Evolutionary conservation across 768 basidiomycete species (phyloP).

Genomic region (Roridomyces roridus): DNA sequence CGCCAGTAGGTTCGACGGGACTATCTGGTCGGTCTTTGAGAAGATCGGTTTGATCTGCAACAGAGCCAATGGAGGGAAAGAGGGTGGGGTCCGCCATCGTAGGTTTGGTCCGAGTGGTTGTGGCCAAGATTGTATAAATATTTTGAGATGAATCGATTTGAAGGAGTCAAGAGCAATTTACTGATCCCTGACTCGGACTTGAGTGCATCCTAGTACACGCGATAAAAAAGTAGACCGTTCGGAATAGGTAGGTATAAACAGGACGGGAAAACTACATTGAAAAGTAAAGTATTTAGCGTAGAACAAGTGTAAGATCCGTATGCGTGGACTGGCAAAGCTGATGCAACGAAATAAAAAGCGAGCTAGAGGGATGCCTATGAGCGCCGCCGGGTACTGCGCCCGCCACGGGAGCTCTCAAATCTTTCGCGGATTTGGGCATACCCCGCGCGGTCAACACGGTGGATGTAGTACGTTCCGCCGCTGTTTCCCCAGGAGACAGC

Average conservation of each 20-base stretch:
- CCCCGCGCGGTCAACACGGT: constrained; percentile 76
- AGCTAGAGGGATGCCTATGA: neutral
- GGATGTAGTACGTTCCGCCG: constrained; percentile 75
- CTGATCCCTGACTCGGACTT: too few species aligned
- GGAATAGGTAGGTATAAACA: too few species aligned
- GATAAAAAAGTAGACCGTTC: too few species aligned
- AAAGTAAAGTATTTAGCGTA: too few species aligned
- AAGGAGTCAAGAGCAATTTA: too few species aligned
- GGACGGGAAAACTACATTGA: too few species aligned
- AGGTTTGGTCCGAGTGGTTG: too few species aligned
- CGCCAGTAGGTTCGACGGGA: constrained; percentile 40
- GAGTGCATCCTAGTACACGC: too few species aligned
- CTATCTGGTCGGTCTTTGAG: constrained; percentile 40
- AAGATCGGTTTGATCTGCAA: constrained; percentile 54
- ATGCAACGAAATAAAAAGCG: neutral
- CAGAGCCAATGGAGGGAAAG: constrained; percentile 61
- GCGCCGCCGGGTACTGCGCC: constrained; percentile 25
- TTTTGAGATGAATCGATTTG: too few species aligned
- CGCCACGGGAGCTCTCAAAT: constrained; percentile 56
- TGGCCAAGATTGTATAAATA: too few species aligned
- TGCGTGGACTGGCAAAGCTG: neutral
- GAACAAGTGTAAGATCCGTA: too few species aligned
- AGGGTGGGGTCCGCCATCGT: constrained; percentile 34
- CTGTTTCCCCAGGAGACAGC: constrained; percentile 83
- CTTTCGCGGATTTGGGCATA: constrained; percentile 65